Evolutionary conservation across 2,329 filamentous ascomycete genomes (phyloP), one percentile per base, ranked within the genome.

Genomic region (Phialophora macrospora): DNA sequence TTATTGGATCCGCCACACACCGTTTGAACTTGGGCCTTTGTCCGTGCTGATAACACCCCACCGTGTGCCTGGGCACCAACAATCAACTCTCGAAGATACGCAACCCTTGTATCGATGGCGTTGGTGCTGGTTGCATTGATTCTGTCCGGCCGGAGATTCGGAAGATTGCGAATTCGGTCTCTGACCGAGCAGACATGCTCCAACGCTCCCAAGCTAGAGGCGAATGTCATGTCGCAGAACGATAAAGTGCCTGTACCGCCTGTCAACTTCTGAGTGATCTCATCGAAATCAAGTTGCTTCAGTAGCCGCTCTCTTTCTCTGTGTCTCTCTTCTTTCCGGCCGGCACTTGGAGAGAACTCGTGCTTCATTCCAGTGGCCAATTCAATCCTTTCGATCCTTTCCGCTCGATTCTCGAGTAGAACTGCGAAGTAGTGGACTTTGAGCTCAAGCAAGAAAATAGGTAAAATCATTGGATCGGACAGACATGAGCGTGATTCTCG

Each of bases 361-460:
- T 63, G 65, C 28, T 63, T 55, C 65, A 68, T 68, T n/a, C 65
- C 65, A 17, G 65, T 68, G 34, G 28, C 44, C 26, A 65, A 51
- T n/a, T 68, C 65, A 52, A 68, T 65, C 1, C 48, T 46, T 58
- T 68, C 65, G 14, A 68, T 65, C 9, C 65, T 63, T 54, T 44
- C 20, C 8, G 65, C 65, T 11, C 65, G 28, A 5, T 63, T 59
- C 44, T 68, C 65, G 20, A 68, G 62, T 6, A 68, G 54, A 11
- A 68, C 54, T 9, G 65, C 65, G 30, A 68, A 68, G 55, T 58
- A 65, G 57, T 68, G 62, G 30, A 68, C 63, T 34, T 62, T 65
- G 14, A 65, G 58, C 41, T 68, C 65, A 11, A 68, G 41, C 38
- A 68, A 28, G 44, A 65, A 65, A 14, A 68, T 30, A 20, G 65